Percentiles rank a stretch among this genome's conserved stretches.
Conservation (phyloP, 805 yeast genomes). For the Diddensiella santjacobensis region DNA sequence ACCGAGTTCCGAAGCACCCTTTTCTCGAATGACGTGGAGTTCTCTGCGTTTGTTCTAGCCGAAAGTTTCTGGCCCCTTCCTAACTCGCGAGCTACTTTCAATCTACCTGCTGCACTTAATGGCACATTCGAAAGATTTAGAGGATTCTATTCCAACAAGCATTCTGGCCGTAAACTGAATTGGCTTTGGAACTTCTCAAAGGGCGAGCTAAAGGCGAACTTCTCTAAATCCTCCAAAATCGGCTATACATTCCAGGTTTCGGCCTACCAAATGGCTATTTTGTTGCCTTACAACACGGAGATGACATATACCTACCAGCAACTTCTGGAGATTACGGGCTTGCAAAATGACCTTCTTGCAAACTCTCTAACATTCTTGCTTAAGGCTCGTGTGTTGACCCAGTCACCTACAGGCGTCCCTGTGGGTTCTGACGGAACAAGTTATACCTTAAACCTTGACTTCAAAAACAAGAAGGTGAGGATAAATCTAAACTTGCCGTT, state of each 20-base stretch:
- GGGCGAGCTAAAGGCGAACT: conserved; percentile 84
- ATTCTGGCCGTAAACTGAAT: conserved; percentile 80
- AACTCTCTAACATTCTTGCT: conserved; percentile 77
- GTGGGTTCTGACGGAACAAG: conserved; percentile 53
- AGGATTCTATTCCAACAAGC: conserved; percentile 65
- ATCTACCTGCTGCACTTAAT: conserved; percentile 64
- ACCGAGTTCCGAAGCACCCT: conserved; percentile 48
- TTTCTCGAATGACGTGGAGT: conserved; percentile 44
- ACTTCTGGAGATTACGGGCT: conserved; percentile 62
- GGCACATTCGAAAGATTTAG: conserved; percentile 65
- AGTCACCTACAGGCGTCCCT: conserved; percentile 53
- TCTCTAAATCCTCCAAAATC: conserved; percentile 70
- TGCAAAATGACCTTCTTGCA: conserved; percentile 60
- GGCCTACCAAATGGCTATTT: conserved; percentile 79
- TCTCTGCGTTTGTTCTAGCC: conserved; percentile 76
- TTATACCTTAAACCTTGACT: conserved; percentile 72
- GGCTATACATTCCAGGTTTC: conserved; percentile 64
- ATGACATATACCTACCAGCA: conserved; percentile 57
- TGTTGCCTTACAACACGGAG: conserved; percentile 76
- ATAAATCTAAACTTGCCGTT: conserved; percentile 66
- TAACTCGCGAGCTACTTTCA: conserved; percentile 44
- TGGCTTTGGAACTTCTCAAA: conserved; percentile 97
- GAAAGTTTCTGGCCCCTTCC: conserved; percentile 86
- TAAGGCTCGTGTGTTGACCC: conserved; percentile 69
- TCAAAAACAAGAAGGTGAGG: conserved; percentile 76